Evolutionary conservation across 139 green algal species (phyloP), one percentile per base, ranked within the genome.

Genomic region (Coelastrella sp.): DNA sequence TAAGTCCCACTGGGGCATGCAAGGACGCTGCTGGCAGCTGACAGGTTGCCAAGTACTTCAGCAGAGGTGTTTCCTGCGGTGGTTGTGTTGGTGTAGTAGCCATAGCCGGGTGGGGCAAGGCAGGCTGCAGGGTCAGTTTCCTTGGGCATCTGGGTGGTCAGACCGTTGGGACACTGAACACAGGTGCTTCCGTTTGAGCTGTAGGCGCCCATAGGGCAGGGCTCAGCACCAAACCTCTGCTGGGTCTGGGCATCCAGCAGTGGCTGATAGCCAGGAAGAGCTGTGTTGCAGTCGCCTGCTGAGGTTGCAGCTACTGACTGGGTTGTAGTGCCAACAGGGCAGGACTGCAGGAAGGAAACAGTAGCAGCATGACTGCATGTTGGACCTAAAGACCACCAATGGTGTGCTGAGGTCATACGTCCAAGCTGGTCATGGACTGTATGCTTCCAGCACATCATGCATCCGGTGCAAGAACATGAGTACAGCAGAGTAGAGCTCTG

Each of bases 321-420:
- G 47, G 79, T 84, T 20, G 79, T 84, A 7, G 57, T 71, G 79
- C 79, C 79, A 57, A 22, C 7, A 11, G 79, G 79, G 57, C 79
- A 84, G 5, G 17, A 17, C 76, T 83, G 76, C 75, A 81, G 23
- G 75, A 10, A 60, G 23, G 23, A 83, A 57, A 47, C 73, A 78
- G 5, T 7, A 78, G 19, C 73, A 78, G 73, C n/a, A 60, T 2
- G 8, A 59, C 19, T 7, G 10, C n/a, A n/a, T n/a, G n/a, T n/a
- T n/a, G n/a, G n/a, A n/a, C n/a, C n/a, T n/a, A n/a, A n/a, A n/a
- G n/a, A n/a, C n/a, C n/a, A n/a, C n/a, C n/a, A n/a, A n/a, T n/a
- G n/a, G n/a, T n/a, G n/a, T n/a, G n/a, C n/a, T n/a, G n/a, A n/a
- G n/a, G n/a, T n/a, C n/a, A n/a, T n/a, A n/a, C n/a, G n/a, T n/a